Evolutionary conservation across 805 yeast genomes (phyloP).

Genomic region (Saturnispora besseyi): DNA sequence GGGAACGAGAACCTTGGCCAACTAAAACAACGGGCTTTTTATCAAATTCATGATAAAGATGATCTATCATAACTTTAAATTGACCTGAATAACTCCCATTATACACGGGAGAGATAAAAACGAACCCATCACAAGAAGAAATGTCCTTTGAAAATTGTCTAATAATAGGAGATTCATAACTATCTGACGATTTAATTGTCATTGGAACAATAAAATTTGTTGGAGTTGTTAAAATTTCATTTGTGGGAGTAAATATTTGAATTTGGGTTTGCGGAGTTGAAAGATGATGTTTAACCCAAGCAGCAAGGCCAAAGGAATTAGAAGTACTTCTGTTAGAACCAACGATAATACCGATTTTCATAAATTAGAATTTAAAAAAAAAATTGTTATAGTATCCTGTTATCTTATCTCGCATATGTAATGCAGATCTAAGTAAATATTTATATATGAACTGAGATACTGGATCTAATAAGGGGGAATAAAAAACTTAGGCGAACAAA

Average conservation of each 20-base stretch:
- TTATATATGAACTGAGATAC: too few species aligned
- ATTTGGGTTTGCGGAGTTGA: neutral
- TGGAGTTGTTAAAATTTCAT: slow-evolving; percentile 2
- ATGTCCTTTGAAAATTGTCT: neutral
- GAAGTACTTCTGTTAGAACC: slow-evolving; percentile 9
- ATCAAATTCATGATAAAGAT: slow-evolving; percentile 8
- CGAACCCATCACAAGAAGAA: slow-evolving; percentile 7
- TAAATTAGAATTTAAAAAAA: neutral
- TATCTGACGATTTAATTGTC: slow-evolving; percentile 4
- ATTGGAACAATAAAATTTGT: slow-evolving; percentile 1
- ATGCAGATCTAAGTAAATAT: too few species aligned
- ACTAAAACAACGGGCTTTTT: slow-evolving; percentile 6
- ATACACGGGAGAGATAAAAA: slow-evolving; percentile 11
- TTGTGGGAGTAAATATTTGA: slow-evolving; percentile 7
- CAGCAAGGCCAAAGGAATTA: slow-evolving; percentile 1
- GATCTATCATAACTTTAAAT: slow-evolving; percentile 12
- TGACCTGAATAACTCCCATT: slow-evolving; percentile 9
- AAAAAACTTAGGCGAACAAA: too few species aligned
- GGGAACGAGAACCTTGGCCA: slow-evolving; percentile 4
- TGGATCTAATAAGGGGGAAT: too few species aligned
- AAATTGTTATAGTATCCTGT: too few species aligned
- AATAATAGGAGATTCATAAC: neutral
- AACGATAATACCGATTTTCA: slow-evolving; percentile 6
- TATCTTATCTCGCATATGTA: too few species aligned
- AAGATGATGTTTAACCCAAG: slow-evolving; percentile 7